phyloP scores from a whole-genome alignment of 2,329 filamentous ascomycete species.

The Arthrobotrys iridis region DNA sequence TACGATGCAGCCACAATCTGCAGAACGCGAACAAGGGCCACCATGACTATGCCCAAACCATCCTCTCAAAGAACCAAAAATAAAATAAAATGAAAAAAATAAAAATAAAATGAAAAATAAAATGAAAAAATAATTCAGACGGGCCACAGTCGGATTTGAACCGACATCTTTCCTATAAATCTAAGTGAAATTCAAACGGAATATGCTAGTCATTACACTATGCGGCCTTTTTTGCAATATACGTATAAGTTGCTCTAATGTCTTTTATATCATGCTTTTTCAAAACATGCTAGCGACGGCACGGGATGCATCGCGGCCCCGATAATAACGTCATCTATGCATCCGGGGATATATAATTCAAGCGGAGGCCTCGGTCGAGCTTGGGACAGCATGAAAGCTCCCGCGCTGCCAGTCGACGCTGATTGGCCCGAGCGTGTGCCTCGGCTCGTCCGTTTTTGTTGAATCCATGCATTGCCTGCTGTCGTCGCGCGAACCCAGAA shows the following conservation, averaged over 20 bases:
- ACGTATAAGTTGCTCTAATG: not conserved
- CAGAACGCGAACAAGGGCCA: no score
- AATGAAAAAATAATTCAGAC: not conserved
- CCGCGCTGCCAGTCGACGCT: not conserved
- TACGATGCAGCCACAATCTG: not conserved
- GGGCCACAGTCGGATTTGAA: conserved; percentile 47
- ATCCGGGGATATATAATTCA: no score
- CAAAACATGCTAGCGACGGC: no score
- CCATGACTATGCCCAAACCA: not conserved
- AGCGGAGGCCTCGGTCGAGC: no score
- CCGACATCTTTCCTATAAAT: conserved; percentile 31
- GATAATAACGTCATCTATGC: no score
- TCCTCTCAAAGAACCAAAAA: not conserved
- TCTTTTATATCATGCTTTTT: not conserved
- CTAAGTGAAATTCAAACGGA: not conserved
- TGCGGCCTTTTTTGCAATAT: conserved; percentile 28
- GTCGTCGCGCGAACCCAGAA: no score
- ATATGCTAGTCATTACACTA: conserved; percentile 46
- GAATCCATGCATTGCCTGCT: conserved; percentile 3
- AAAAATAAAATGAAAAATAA: conserved; percentile 12
- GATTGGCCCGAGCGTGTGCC: conserved; percentile 26
- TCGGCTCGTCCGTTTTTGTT: conserved; percentile 28
- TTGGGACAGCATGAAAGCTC: no score
- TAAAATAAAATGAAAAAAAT: conserved; percentile 14
- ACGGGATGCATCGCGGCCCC: no score